Base-by-base conservation (phyloP, 2,329 filamentous ascomycete genomes). In the Didymella pinodella region DNA sequence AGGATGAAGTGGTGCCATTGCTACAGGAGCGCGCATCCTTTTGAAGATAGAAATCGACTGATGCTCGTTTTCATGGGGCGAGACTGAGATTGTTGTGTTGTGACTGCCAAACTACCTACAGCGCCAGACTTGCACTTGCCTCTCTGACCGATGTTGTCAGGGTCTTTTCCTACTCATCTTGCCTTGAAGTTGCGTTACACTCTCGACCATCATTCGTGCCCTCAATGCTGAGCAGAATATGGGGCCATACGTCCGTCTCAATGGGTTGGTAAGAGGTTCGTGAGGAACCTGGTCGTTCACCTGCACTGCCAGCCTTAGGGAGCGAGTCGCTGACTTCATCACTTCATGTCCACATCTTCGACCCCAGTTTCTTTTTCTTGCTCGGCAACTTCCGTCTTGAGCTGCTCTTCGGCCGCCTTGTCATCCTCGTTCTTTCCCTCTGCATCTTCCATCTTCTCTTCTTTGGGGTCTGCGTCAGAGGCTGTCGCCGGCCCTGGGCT, bases 311-410 rank as follows among this genome's bases (percentile, higher is more conserved):
- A 4, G 38, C 18, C 12, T n/a, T n/a, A n/a, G 48, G 38, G 41
- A 48, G 22, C 38, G 31, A 36, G n/a, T n/a, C 18, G 12, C 45
- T 65, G 59, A 20, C 54, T 65, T 16, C 64, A 63, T 31, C 60
- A 63, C 60, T 67, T 65, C 68, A 72, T 70, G 7, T 67, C 66
- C 18, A 66, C 66, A 41, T 68, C 63, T 31, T 65, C 59, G 25
- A 54, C 46, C 4, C 52, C 58, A 10, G 53, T 56, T 10, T 62
- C 60, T 22, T 61, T 45, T 32, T 61, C 64, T 38, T 62, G 58
- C 46, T 64, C 64, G 32, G 65, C 58, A 10, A 52, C 62, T 34
- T 61, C 54, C 18, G 46, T 63, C 48, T 55, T 59, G 41, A 57
- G 46, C 34, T 62, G 53, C 48, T 59, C 41, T 25, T 59, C 61